Conservation (phyloP, 148 eudicot species). For the Diospyros kaki region DNA sequence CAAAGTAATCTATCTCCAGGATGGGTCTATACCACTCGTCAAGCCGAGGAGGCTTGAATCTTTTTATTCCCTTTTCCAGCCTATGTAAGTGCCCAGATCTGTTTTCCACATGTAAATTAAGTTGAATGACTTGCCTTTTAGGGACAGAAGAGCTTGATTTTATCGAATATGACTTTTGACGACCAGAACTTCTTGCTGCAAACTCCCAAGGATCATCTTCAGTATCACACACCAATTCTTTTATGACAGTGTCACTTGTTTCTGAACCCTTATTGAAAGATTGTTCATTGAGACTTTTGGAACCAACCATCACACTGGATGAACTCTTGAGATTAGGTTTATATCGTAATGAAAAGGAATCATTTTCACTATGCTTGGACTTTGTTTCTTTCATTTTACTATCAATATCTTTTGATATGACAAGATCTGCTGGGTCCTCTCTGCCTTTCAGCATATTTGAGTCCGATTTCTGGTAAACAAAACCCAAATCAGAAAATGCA, state of each 20-base stretch:
- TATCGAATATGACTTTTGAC: slow-evolving; percentile 36
- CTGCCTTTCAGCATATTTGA: slow-evolving; percentile 24
- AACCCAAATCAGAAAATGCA: slow-evolving; percentile 22
- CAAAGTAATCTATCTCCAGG: slow-evolving; percentile 80
- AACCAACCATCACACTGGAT: slow-evolving; percentile 20
- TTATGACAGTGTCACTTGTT: slow-evolving; percentile 34
- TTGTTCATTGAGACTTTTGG: slow-evolving; percentile 20
- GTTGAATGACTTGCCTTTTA: slow-evolving; percentile 86
- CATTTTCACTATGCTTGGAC: slow-evolving; percentile 21
- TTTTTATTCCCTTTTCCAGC: slow-evolving; percentile 45
- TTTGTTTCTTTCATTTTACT: slow-evolving; percentile 23
- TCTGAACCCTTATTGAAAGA: slow-evolving; percentile 20
- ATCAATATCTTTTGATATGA: slow-evolving; percentile 33
- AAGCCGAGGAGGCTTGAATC: slow-evolving; percentile 75
- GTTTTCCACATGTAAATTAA: slow-evolving; percentile 50
- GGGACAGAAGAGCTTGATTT: slow-evolving; percentile 50
- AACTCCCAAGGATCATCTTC: slow-evolving; percentile 66
- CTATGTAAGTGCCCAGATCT: slow-evolving; percentile 50
- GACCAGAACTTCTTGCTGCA: slow-evolving; percentile 59
- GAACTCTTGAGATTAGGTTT: slow-evolving; percentile 23
- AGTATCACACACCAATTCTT: slow-evolving; percentile 52
- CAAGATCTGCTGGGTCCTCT: slow-evolving; percentile 20
- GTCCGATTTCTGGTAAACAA: slow-evolving; percentile 20
- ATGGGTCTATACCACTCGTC: slow-evolving; percentile 93
- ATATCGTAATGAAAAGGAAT: slow-evolving; percentile 19